Evolutionary conservation across 352 stramenopile species (phyloP), one percentile per base, ranked within the genome.

Genomic region (Globisporangium cylindrosporum): DNA sequence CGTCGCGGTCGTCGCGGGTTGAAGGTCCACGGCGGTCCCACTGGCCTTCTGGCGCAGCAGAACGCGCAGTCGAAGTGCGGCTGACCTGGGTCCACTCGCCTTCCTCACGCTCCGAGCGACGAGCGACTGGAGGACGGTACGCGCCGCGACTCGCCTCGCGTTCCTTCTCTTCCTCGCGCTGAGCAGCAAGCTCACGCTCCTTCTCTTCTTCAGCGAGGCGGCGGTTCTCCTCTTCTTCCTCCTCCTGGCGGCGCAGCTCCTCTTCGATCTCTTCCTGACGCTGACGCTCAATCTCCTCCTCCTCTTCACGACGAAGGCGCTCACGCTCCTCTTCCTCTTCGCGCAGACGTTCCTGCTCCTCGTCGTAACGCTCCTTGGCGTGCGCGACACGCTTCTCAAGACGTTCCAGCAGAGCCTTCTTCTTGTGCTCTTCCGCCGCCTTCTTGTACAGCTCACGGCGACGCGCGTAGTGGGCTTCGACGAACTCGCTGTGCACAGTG

Each of bases 371-470:
- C 56, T 82, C 72, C 64, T 87, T 88, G 7, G 87, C 87, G 68
- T 87, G 74, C 14, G 73, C 74, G 34, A 96, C 80, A 61, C 85
- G 87, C 34, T 79, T 64, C 29, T 88, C 82, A 24, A 94, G 66
- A 63, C 75, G 76, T 62, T 93, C 82, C 54, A 94, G 66, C 74
- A 82, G 79, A 10, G 76, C 70, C 67, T 95, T 92, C 67, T 98
- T 91, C 73, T 97, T 97, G 57, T 91, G 92, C 62, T 87, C 84
- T 54, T 91, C 84, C 4, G 85, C 76, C 29, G 78, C 79, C 74
- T 93, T 86, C 69, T 98, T 93, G 73, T 97, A 97, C 74, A 94
- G 75, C 59, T 89, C 78, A n/a, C 88, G 91, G 24, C 87, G 75
- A 57, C 88, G 84, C 59, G 77, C 78, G 62, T 92, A 88, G 66